Conservation (phyloP, 2,329 filamentous ascomycete genomes). For the Xylariaceae sp. region DNA sequence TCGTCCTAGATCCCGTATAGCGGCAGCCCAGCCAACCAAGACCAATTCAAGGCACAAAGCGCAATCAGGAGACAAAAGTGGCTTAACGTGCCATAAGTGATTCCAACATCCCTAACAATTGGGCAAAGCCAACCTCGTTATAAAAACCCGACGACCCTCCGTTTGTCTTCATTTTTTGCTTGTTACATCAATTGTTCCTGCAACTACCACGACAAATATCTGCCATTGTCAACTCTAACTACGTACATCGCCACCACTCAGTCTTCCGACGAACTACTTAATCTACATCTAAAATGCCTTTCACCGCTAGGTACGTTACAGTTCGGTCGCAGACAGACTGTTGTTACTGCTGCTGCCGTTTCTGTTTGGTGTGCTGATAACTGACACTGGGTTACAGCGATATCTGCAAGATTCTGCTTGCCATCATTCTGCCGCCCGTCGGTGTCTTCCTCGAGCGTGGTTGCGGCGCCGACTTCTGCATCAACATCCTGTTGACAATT, state of each 20-base stretch:
- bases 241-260: background rate
- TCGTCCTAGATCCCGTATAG: background rate
- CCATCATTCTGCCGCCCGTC: conserved; percentile 77
- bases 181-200: conserved; percentile 1
- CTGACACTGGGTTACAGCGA: conserved; percentile 44
- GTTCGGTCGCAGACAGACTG: background rate
- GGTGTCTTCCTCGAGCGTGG: conserved; percentile 85
- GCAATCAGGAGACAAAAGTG: conserved; percentile 21
- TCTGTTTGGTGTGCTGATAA: conserved; percentile 1
- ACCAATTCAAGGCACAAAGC: conserved; percentile 15
- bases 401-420: conserved; percentile 74
- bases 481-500: conserved; percentile 79
- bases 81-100: conserved; percentile 9
- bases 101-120: conserved; percentile 16
- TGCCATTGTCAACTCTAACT: no score
- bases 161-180: background rate
- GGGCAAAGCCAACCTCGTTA: conserved; percentile 14
- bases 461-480: conserved; percentile 76
- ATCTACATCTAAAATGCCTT: conserved; percentile 52
- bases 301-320: conserved; percentile 61
- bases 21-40: conserved; percentile 23
- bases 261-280: background rate
- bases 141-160: conserved; percentile 16
- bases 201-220: background rate
- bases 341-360: background rate